phyloP scores from a whole-genome alignment of 305 asterid species.

The Fraxinus xanthoxyloides region DNA sequence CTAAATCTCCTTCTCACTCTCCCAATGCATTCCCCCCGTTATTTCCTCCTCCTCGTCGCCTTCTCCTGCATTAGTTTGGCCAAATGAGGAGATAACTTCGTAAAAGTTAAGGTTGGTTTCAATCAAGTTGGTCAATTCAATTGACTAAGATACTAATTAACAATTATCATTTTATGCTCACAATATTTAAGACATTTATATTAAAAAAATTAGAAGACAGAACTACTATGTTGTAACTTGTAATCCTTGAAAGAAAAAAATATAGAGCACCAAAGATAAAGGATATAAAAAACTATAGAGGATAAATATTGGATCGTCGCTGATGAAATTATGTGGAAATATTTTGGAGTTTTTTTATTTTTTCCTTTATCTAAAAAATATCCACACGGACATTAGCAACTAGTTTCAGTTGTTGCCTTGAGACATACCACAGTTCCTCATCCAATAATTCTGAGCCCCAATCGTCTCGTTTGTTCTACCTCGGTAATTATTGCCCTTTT shows the following conservation, averaged over 20 bases:
- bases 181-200: neutral
- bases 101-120: neutral
- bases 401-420: neutral
- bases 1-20: neutral
- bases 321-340: neutral
- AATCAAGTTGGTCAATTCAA: neutral
- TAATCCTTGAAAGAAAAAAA: neutral
- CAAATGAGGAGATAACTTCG: neutral
- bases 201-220: neutral
- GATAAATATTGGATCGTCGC: neutral
- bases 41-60: neutral
- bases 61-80: neutral
- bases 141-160: neutral
- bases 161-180: neutral
- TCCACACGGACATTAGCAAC: neutral
- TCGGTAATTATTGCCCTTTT: neutral
- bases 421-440: neutral
- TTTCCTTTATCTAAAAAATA: neutral
- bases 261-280: neutral
- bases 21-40: neutral
- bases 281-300: neutral
- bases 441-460: neutral
- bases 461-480: conserved; percentile 1
- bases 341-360: neutral
- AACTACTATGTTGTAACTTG: too few species aligned